Evolutionary conservation across 768 basidiomycete genomes (phyloP).

Genomic region (Lentinula detonsa): DNA sequence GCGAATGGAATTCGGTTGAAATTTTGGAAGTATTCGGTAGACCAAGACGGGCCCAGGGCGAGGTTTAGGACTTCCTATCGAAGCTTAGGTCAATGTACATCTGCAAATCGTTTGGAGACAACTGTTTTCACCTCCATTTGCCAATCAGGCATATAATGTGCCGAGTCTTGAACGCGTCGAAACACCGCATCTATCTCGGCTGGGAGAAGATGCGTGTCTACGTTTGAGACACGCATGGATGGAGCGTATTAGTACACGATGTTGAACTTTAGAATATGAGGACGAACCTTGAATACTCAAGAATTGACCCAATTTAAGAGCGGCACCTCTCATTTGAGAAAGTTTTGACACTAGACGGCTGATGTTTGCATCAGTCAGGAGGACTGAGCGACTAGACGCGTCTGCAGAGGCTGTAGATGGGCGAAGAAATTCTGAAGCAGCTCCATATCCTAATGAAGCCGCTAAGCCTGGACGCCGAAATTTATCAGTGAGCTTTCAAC

Average conservation of each 20-base stretch:
- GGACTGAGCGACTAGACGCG: slow-evolving; percentile 35
- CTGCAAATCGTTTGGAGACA: not conserved
- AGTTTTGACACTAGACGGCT: slow-evolving; percentile 86
- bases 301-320: slow-evolving; percentile 95
- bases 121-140: slow-evolving; percentile 75
- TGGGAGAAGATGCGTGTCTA: slow-evolving; percentile 86
- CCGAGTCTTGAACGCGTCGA: slow-evolving; percentile 86
- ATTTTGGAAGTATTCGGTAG: slow-evolving; percentile 48
- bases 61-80: slow-evolving; percentile 59
- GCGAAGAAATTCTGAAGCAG: slow-evolving; percentile 79
- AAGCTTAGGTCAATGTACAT: not conserved
- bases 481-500: not conserved
- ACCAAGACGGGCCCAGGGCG: slow-evolving; percentile 78
- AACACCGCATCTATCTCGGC: slow-evolving; percentile 86
- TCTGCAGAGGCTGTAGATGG: slow-evolving; percentile 42
- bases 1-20: slow-evolving; percentile 90
- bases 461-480: slow-evolving; percentile 63
- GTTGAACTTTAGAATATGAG: not conserved
- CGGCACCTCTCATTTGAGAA: slow-evolving; percentile 95
- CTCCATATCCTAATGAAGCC: slow-evolving; percentile 83
- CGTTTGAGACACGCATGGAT: not conserved
- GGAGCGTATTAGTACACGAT: not conserved
- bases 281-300: slow-evolving; percentile 86
- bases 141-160: slow-evolving; percentile 99
- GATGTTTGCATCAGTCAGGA: slow-evolving; percentile 91